Evolutionary conservation across 257 asterid species (phyloP).

Genomic region (Solanum phureja): DNA sequence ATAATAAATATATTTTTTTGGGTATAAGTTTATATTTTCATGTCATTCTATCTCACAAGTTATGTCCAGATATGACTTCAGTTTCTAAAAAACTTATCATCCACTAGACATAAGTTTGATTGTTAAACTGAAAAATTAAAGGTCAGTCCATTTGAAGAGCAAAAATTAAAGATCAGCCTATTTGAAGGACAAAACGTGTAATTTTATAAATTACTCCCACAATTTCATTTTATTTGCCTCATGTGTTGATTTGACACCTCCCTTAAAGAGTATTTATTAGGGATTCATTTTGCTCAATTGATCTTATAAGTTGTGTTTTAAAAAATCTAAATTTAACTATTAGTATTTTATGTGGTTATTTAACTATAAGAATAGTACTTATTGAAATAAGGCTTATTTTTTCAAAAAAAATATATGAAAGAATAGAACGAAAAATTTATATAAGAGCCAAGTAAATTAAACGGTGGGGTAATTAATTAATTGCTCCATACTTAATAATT

Average conservation of each 20-base stretch:
- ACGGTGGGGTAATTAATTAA: neutral
- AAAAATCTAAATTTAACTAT: too few relatives aligned
- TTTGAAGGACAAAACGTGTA: neutral
- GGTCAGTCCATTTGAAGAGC: neutral
- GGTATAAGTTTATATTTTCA: neutral
- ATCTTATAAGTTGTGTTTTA: too few relatives aligned
- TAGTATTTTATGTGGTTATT: too few relatives aligned
- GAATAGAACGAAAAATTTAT: neutral
- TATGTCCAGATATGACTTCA: neutral
- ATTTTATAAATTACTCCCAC: neutral
- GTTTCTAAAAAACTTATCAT: too few relatives aligned
- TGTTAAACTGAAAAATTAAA: too few relatives aligned
- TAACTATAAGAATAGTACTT: too few relatives aligned
- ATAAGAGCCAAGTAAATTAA: too few relatives aligned
- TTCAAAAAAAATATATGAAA: too few relatives aligned
- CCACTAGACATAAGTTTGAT: neutral
- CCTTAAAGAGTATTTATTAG: neutral
- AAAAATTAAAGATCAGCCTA: neutral
- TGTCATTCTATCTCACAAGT: neutral
- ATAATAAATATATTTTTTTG: too few relatives aligned
- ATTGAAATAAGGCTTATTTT: neutral
- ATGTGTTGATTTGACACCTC: neutral
- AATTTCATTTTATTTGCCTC: too few relatives aligned
- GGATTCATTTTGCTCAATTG: too few relatives aligned
- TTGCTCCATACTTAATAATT: neutral